Conservation (phyloP, 2,329 filamentous ascomycete species). For the Cladophialophora chaetospira region DNA sequence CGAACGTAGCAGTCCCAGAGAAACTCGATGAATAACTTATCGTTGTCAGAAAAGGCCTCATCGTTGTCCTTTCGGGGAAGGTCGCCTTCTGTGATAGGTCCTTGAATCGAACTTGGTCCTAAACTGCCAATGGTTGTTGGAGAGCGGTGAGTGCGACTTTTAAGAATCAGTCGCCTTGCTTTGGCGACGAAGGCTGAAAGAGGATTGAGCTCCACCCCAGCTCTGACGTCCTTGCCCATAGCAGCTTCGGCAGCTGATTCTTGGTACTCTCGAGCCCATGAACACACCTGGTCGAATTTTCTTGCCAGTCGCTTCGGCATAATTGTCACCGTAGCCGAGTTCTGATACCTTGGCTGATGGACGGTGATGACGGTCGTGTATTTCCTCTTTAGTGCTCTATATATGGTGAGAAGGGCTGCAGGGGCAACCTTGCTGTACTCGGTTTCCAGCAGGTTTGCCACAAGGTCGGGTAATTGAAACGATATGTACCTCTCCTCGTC, state of each 20-base stretch:
- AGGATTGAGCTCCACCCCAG: constrained; percentile 40
- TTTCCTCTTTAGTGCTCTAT: constrained; percentile 11
- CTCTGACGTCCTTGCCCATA: constrained; percentile 33
- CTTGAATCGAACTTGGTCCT: constrained; percentile 43
- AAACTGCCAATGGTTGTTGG: constrained; percentile 47
- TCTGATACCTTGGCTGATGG: background rate
- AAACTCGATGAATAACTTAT: constrained; percentile 55
- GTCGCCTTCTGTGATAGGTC: constrained; percentile 30
- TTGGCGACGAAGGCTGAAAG: constrained; percentile 49
- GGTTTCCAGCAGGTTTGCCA: constrained; percentile 39
- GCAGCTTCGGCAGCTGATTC: constrained; percentile 48
- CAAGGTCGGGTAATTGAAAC: constrained; percentile 43
- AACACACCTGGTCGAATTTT: constrained; percentile 52
- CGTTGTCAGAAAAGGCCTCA: constrained; percentile 50
- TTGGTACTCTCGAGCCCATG: constrained; percentile 60
- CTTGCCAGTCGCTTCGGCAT: constrained; percentile 54
- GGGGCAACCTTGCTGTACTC: constrained; percentile 39
- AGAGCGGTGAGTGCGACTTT: constrained; percentile 45
- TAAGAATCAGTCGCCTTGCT: constrained; percentile 44
- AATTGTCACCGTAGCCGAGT: constrained; percentile 35
- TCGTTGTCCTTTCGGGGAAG: constrained; percentile 36
- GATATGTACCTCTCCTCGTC: constrained; percentile 40
- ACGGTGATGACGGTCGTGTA: constrained; percentile 6
- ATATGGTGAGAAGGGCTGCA: constrained; percentile 25
- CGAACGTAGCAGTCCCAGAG: constrained; percentile 47